These are phyloP conservation scores for Oehlia diaphana DNA, from an alignment of 192 early-diverging fungal genomes.

Conservation along the genomic window DNA sequence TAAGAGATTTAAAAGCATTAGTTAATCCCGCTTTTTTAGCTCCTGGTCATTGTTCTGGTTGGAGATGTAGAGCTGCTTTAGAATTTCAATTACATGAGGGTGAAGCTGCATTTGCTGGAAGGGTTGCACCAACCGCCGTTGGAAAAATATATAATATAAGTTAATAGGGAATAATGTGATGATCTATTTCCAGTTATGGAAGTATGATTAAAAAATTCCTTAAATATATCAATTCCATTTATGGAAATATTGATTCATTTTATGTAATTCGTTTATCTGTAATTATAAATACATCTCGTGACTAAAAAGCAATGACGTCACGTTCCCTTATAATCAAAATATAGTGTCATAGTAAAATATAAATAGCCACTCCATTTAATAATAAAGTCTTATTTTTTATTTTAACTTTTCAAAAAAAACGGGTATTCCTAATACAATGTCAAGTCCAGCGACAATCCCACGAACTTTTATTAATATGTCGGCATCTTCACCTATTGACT, in stretches of 20 bases:
- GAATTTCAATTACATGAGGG: constrained; percentile 14
- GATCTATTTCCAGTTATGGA: too few species aligned
- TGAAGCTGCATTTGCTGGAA: not conserved
- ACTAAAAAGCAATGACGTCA: too few species aligned
- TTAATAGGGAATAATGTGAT: too few species aligned
- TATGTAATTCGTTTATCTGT: too few species aligned
- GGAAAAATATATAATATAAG: not conserved
- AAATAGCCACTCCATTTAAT: too few species aligned
- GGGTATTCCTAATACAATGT: not conserved
- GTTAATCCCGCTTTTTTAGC: constrained; percentile 36
- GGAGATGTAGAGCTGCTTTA: constrained; percentile 36
- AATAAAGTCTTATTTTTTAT: too few species aligned
- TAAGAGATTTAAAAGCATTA: constrained; percentile 3
- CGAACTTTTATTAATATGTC: not conserved
- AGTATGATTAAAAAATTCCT: too few species aligned
- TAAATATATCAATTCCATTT: too few species aligned
- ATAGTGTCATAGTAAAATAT: too few species aligned
- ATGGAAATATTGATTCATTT: too few species aligned
- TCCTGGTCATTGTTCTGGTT: constrained; percentile 43
- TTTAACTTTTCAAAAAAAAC: not conserved
- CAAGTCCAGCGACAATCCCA: not conserved
- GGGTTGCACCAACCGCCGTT: not conserved
- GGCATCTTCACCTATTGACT: not conserved
- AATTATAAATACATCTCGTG: too few species aligned
- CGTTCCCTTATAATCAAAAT: too few species aligned